These are phyloP conservation scores for Pythium dissotocum DNA, from an alignment of 352 stramenopile genomes.

Conservation along the genomic window DNA sequence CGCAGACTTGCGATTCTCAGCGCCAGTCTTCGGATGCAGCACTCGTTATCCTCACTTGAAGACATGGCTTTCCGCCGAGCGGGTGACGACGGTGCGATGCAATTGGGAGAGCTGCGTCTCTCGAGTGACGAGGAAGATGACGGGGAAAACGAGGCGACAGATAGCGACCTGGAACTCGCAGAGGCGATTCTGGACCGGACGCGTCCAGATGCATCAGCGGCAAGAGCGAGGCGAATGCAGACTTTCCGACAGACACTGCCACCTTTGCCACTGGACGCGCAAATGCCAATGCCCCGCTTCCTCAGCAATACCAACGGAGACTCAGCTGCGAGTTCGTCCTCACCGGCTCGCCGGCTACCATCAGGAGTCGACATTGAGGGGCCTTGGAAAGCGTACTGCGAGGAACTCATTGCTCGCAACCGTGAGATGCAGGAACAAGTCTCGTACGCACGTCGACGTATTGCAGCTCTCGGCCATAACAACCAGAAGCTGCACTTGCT, in stretches of 20 bases:
- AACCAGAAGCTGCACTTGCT: slow-evolving; percentile 85
- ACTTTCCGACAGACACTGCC: slow-evolving; percentile 23
- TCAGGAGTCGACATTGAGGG: slow-evolving; percentile 26
- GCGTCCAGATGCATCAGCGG: background rate
- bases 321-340: background rate
- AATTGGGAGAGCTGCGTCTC: slow-evolving; percentile 26
- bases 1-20: slow-evolving; percentile 6
- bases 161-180: slow-evolving; percentile 31
- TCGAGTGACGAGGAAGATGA: slow-evolving; percentile 27
- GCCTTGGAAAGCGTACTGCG: slow-evolving; percentile 72
- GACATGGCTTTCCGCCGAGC: slow-evolving; percentile 17
- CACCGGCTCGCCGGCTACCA: background rate
- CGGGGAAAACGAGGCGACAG: slow-evolving; percentile 13
- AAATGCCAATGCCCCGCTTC: slow-evolving; percentile 8
- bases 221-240: slow-evolving; percentile 9
- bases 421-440: slow-evolving; percentile 79
- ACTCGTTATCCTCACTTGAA: slow-evolving; percentile 24
- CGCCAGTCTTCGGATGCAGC: slow-evolving; percentile 4
- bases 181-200: slow-evolving; percentile 20
- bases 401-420: slow-evolving; percentile 72
- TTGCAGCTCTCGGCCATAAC: slow-evolving; percentile 73
- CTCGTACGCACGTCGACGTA: slow-evolving; percentile 52
- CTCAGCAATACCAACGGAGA: background rate
- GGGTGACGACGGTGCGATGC: slow-evolving; percentile 21
- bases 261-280: slow-evolving; percentile 9